Conservation (phyloP, 1,139 yeast species). For the Citeromyces hawaiiensis region DNA sequence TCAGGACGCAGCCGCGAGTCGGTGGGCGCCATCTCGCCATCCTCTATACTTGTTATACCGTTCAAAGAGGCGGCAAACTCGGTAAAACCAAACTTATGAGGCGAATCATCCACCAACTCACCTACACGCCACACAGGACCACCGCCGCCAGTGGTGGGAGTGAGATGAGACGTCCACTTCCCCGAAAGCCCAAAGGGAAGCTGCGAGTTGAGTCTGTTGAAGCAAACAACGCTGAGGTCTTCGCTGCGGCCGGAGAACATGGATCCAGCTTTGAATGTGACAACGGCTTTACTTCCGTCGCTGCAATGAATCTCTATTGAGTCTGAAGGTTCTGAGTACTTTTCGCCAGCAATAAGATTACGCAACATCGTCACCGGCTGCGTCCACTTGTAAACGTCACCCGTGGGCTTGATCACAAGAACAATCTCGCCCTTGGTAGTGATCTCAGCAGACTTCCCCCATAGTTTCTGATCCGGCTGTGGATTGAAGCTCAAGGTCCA, state of each 20-base stretch:
- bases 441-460: slow-evolving; percentile 90
- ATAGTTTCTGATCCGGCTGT: slow-evolving; percentile 77
- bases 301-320: slow-evolving; percentile 55
- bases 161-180: slow-evolving; percentile 58
- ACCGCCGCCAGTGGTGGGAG: slow-evolving; percentile 9
- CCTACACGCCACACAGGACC: slow-evolving; percentile 56
- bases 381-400: slow-evolving; percentile 65
- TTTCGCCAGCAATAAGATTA: slow-evolving; percentile 88
- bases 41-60: slow-evolving; percentile 61
- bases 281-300: slow-evolving; percentile 51
- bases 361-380: slow-evolving; percentile 78
- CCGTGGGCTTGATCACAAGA: slow-evolving; percentile 41
- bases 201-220: slow-evolving; percentile 20
- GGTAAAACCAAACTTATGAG: slow-evolving; percentile 74
- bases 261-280: slow-evolving; percentile 58
- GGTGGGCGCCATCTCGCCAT: slow-evolving; percentile 57
- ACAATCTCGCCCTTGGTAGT: slow-evolving; percentile 58
- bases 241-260: slow-evolving; percentile 87
- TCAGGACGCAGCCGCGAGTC: slow-evolving; percentile 91
- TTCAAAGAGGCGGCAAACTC: slow-evolving; percentile 71
- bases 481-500: slow-evolving; percentile 76
- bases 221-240: slow-evolving; percentile 48
- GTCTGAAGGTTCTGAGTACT: slow-evolving; percentile 82
- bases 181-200: slow-evolving; percentile 26
- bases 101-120: slow-evolving; percentile 41